A percentile compares a stretch with the other conserved stretches of the same genome.
phyloP scores from a whole-genome alignment of 257 asterid species.

The Paraleonurus japonicus region DNA sequence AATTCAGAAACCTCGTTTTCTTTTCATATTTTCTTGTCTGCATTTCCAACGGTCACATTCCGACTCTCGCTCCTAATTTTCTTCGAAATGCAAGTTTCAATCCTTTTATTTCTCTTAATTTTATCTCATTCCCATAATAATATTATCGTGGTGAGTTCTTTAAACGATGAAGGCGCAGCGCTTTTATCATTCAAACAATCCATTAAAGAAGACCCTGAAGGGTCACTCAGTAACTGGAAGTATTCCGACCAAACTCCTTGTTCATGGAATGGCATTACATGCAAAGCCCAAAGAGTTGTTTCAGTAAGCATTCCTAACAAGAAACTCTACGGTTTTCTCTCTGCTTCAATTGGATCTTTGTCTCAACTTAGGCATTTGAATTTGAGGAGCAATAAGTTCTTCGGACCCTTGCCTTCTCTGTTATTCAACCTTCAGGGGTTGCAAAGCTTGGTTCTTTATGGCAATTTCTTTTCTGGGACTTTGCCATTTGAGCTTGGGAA shows the following conservation, averaged over 20 bases:
- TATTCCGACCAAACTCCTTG: slow-evolving; percentile 74
- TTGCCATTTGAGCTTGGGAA: slow-evolving; percentile 67
- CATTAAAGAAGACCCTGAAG: slow-evolving; percentile 67
- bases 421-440: slow-evolving; percentile 52
- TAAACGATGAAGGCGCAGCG: slow-evolving; percentile 73
- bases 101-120: slow-evolving; percentile 32
- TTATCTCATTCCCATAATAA: slow-evolving; percentile 21
- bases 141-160: slow-evolving; percentile 40
- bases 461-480: slow-evolving; percentile 74
- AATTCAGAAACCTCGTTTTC: slow-evolving; percentile 21
- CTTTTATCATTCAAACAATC: slow-evolving; percentile 70
- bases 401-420: slow-evolving; percentile 59
- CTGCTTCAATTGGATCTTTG: slow-evolving; percentile 76
- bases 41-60: slow-evolving; percentile 37
- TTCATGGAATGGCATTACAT: slow-evolving; percentile 87
- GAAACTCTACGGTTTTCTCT: slow-evolving; percentile 64
- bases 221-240: slow-evolving; percentile 74
- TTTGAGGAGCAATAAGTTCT: slow-evolving; percentile 60
- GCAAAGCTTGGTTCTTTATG: slow-evolving; percentile 86
- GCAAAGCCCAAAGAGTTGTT: slow-evolving; percentile 68
- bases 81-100: slow-evolving; percentile 43
- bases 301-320: slow-evolving; percentile 71
- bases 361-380: slow-evolving; percentile 75
- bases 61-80: slow-evolving; percentile 17
- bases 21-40: slow-evolving; percentile 3